These are phyloP conservation scores for Mantamonas sphyraenae DNA, from an alignment of 78 protist genomes.

Conservation along the genomic window DNA sequence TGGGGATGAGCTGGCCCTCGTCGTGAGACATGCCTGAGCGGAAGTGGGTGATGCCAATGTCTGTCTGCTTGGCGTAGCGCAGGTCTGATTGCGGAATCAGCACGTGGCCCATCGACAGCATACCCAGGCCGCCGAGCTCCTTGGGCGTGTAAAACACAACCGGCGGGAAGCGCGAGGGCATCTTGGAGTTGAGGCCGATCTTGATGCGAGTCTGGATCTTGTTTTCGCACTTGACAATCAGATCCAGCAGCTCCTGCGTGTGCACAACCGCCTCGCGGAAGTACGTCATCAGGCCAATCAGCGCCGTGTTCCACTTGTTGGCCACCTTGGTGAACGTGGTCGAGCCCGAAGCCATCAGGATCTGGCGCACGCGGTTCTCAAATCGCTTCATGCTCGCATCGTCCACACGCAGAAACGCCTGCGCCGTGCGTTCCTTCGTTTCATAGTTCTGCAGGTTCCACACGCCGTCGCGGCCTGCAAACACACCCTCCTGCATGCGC, in stretches of 20 bases:
- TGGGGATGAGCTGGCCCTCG: constrained; percentile 97
- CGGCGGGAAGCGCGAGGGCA: constrained; percentile 99
- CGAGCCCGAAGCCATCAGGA: constrained; percentile 95
- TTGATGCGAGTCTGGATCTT: constrained; percentile 99
- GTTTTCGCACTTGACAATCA: constrained; percentile 98
- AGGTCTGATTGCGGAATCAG: constrained; percentile 98
- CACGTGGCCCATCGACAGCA: constrained; percentile 99
- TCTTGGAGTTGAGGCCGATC: constrained; percentile 99
- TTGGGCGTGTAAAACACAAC: constrained; percentile 98
- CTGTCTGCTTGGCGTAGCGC: constrained; percentile 89
- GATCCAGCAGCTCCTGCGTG: constrained; percentile 93
- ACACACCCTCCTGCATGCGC: constrained; percentile 63
- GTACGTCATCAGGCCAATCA: constrained; percentile 97
- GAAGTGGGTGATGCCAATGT: constrained; percentile 93
- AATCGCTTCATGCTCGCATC: constrained; percentile 69
- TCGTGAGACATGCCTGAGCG: constrained; percentile 96
- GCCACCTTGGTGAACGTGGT: constrained; percentile 98
- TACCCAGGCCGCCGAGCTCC: constrained; percentile 99
- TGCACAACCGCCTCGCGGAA: constrained; percentile 90
- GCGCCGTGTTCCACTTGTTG: constrained; percentile 98
- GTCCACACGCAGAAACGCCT: constrained; percentile 92
- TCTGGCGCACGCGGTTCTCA: constrained; percentile 91
- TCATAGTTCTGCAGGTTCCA: constrained; percentile 93
- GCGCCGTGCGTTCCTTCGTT: constrained; percentile 92
- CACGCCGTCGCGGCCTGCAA: constrained; percentile 82